These are phyloP conservation scores for Malassezia slooffiae DNA, from an alignment of 1,284 basidiomycete genomes.

Conservation along the genomic window DNA sequence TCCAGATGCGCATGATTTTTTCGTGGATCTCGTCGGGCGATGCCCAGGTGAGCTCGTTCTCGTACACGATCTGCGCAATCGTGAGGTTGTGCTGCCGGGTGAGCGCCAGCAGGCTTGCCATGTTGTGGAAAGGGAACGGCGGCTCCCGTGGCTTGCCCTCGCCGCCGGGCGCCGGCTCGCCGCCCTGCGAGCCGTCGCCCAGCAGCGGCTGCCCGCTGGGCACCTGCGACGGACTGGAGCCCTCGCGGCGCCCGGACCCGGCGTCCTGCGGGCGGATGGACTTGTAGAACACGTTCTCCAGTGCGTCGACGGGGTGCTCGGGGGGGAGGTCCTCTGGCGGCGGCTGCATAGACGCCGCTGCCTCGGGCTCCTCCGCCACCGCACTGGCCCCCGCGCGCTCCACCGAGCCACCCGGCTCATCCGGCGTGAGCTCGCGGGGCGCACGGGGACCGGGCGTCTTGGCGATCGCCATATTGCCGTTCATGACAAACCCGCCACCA, in stretches of 20 bases:
- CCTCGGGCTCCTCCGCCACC: background rate
- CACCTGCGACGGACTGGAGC: constrained; percentile 18
- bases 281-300: constrained; percentile 92
- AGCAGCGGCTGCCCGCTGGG: background rate
- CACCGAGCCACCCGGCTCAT: background rate
- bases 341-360: background rate
- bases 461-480: constrained; percentile 33
- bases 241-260: constrained; percentile 56
- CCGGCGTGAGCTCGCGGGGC: background rate
- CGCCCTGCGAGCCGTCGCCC: background rate
- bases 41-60: constrained; percentile 63
- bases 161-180: background rate
- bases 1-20: constrained; percentile 57
- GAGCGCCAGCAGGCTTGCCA: constrained; percentile 63
- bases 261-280: constrained; percentile 76
- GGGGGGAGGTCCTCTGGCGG: background rate
- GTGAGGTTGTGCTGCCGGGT: constrained; percentile 70
- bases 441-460: background rate
- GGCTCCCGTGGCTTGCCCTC: constrained; percentile 50
- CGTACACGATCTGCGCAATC: constrained; percentile 62
- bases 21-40: constrained; percentile 30
- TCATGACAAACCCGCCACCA: constrained; percentile 42
- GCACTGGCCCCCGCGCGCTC: too few relatives aligned
- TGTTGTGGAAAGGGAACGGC: constrained; percentile 73
- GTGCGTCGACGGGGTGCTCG: constrained; percentile 52